Evolutionary conservation across 495 filamentous ascomycete species (phyloP).

Genomic region (Lophium mytilinum): DNA sequence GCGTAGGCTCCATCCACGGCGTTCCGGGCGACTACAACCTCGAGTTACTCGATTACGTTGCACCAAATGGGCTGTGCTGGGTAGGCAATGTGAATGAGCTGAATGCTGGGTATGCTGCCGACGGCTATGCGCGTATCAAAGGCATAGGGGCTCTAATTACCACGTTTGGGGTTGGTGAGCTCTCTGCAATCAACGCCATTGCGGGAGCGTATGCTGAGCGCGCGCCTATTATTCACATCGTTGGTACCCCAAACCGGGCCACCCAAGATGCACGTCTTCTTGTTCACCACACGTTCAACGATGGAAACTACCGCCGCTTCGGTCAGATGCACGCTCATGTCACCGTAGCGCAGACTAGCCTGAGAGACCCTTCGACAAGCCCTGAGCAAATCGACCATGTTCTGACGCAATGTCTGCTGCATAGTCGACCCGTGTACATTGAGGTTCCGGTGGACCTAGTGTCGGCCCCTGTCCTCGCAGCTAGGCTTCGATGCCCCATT

Average conservation of each 20-base stretch:
- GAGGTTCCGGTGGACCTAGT: constrained; percentile 39
- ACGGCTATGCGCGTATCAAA: constrained; percentile 68
- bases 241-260: constrained; percentile 27
- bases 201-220: constrained; percentile 26
- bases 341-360: constrained; percentile 33
- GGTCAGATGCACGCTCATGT: constrained; percentile 33
- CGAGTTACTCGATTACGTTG: constrained; percentile 57
- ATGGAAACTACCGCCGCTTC: constrained; percentile 38
- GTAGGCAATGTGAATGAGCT: constrained; percentile 73
- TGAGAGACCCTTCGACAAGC: constrained; percentile 30
- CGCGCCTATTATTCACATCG: constrained; percentile 26
- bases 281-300: constrained; percentile 40
- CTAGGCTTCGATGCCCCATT: neutral
- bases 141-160: constrained; percentile 65
- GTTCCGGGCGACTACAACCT: constrained; percentile 63
- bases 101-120: constrained; percentile 70
- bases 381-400: constrained; percentile 37
- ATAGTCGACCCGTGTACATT: constrained; percentile 38
- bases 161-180: constrained; percentile 74
- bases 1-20: constrained; percentile 46
- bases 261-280: constrained; percentile 28
- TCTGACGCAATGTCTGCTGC: constrained; percentile 32
- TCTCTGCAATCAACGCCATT: constrained; percentile 56
- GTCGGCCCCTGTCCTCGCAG: neutral
- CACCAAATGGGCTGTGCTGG: constrained; percentile 56